Percentiles rank a stretch among this genome's conserved stretches.
Conservation (phyloP, 2,329 filamentous ascomycete genomes). For the Xylariaceae sp. region DNA sequence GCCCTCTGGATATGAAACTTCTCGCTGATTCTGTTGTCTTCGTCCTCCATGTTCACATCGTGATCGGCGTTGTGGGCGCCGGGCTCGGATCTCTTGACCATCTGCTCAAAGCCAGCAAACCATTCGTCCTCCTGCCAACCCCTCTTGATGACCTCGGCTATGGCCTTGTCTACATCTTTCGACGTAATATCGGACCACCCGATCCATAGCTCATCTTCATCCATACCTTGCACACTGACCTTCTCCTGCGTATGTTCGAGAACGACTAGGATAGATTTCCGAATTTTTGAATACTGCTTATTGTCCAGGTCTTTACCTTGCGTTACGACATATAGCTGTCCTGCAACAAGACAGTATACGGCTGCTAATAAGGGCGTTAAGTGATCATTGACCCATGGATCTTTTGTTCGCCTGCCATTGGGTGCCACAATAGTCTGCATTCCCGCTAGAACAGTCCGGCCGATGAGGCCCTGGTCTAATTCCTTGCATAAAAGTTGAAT, state of each 20-base stretch:
- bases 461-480: conserved; percentile 66
- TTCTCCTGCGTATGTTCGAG: conserved; percentile 51
- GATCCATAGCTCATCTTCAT: conserved; percentile 59
- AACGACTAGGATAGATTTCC: conserved; percentile 55
- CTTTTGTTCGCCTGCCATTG: conserved; percentile 51
- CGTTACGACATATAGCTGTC: conserved; percentile 53
- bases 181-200: conserved; percentile 58
- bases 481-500: conserved; percentile 70
- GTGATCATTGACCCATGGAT: conserved; percentile 58
- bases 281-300: conserved; percentile 53
- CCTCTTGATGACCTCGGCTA: conserved; percentile 62
- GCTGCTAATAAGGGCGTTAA: conserved; percentile 64
- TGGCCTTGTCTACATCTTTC: conserved; percentile 67
- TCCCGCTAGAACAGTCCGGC: conserved; percentile 77
- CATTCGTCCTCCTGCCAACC: conserved; percentile 69
- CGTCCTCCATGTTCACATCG: conserved; percentile 45
- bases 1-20: conserved; percentile 55
- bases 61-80: conserved; percentile 39
- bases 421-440: conserved; percentile 63
- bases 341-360: conserved; percentile 65
- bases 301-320: conserved; percentile 49
- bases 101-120: conserved; percentile 66
- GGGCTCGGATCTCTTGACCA: conserved; percentile 46
- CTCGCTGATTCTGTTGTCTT: conserved; percentile 45
- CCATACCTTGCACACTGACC: conserved; percentile 46